A percentile compares a stretch with the other conserved stretches of the same genome.
Conservation (phyloP, 148 eudicot genomes). For the Dianthus caryophyllus region DNA sequence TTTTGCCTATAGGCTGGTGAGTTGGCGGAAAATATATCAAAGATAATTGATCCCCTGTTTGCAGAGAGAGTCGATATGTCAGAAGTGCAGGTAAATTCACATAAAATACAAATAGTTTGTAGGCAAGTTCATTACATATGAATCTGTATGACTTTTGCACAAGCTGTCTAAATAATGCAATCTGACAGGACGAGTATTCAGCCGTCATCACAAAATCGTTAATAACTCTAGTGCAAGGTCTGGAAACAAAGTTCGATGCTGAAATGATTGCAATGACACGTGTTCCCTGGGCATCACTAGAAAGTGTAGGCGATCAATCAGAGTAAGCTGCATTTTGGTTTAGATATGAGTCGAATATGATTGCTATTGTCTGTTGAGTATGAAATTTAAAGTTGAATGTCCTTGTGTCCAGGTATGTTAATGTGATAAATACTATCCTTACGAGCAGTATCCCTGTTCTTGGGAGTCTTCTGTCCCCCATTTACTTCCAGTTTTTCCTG, state of each 20-base stretch:
- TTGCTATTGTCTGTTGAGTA: not conserved
- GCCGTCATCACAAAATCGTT: constrained; percentile 87
- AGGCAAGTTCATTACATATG: constrained; percentile 39
- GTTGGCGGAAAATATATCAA: constrained; percentile 89
- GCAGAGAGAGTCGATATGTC: constrained; percentile 81
- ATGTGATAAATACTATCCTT: constrained; percentile 71
- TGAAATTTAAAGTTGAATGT: constrained; percentile 7
- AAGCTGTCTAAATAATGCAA: constrained; percentile 6
- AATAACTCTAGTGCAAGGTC: constrained; percentile 85
- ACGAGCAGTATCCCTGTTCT: constrained; percentile 76
- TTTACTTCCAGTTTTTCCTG: constrained; percentile 93
- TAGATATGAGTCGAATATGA: not conserved
- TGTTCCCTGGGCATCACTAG: constrained; percentile 91
- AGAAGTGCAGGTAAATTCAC: constrained; percentile 74
- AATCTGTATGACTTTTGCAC: constrained; percentile 6
- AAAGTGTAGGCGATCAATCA: constrained; percentile 99
- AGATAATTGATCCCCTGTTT: constrained; percentile 66
- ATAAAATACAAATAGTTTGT: constrained; percentile 21
- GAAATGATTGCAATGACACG: constrained; percentile 99
- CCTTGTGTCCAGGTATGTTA: constrained; percentile 69
- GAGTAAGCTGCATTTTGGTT: constrained; percentile 47
- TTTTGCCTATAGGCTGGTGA: constrained; percentile 70
- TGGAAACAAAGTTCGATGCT: constrained; percentile 91
- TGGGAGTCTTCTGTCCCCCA: constrained; percentile 80
- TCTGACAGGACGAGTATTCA: constrained; percentile 88